Evolutionary conservation across 257 asterid genomes (phyloP).

Genomic region (Eucommia ulmoides): DNA sequence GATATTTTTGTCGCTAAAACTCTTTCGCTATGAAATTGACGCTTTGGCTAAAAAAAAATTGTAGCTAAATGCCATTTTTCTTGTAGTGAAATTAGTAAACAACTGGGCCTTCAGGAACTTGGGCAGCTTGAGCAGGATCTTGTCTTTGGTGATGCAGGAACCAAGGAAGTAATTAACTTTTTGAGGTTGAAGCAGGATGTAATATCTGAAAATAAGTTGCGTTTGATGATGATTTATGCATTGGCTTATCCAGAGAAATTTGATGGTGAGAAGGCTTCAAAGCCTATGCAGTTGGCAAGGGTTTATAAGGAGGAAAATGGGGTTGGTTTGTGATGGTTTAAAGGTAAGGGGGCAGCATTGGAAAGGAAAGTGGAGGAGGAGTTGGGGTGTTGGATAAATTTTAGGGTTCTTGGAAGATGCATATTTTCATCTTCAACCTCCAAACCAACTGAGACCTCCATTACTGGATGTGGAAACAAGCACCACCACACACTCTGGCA

Average conservation of each 20-base stretch:
- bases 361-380: slow-evolving; percentile 32
- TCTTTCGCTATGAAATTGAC: too few relatives aligned
- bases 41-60: too few relatives aligned
- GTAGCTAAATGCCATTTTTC: too few relatives aligned
- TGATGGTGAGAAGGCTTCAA: slow-evolving; percentile 82
- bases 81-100: slow-evolving; percentile 72
- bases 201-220: slow-evolving; percentile 50
- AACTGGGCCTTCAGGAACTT: slow-evolving; percentile 75
- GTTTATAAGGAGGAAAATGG: slow-evolving; percentile 38
- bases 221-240: slow-evolving; percentile 85
- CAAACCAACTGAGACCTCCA: slow-evolving; percentile 51
- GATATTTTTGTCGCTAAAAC: too few relatives aligned
- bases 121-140: slow-evolving; percentile 95
- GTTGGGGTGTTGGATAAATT: slow-evolving; percentile 46
- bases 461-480: too few relatives aligned
- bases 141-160: slow-evolving; percentile 97
- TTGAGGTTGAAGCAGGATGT: slow-evolving; percentile 71
- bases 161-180: slow-evolving; percentile 82
- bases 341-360: slow-evolving; percentile 26
- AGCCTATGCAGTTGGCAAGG: slow-evolving; percentile 89
- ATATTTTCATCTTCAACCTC: slow-evolving; percentile 48
- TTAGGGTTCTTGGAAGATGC: slow-evolving; percentile 55
- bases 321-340: slow-evolving; percentile 30
- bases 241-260: slow-evolving; percentile 84
- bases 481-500: too few relatives aligned